Evolutionary conservation across 768 basidiomycete species (phyloP).

Genomic region (Pisolithus albus): DNA sequence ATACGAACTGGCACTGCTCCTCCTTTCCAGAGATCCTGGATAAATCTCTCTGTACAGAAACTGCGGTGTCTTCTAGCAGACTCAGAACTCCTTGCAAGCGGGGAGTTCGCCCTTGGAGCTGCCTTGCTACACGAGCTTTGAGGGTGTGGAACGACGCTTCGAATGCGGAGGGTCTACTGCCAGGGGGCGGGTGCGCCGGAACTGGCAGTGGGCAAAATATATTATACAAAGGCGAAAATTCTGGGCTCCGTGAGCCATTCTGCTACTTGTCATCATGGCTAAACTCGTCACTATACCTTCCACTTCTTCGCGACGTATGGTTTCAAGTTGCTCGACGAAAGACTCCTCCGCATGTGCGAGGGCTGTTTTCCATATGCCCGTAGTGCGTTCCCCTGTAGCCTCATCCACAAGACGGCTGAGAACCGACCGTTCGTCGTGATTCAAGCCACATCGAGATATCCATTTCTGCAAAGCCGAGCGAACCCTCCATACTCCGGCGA

Average conservation of each 20-base stretch:
- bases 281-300: constrained; percentile 12
- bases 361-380: constrained; percentile 50
- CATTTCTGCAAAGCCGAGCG: constrained; percentile 45
- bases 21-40: constrained; percentile 35
- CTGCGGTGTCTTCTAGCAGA: constrained; percentile 54
- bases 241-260: constrained; percentile 29
- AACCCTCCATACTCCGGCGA: constrained; percentile 69
- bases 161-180: constrained; percentile 26
- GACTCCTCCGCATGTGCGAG: constrained; percentile 38
- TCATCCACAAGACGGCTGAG: constrained; percentile 46
- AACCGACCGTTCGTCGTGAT: constrained; percentile 37
- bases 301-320: constrained; percentile 8
- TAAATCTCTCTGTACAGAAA: constrained; percentile 55
- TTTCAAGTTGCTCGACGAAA: constrained; percentile 39
- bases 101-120: constrained; percentile 59
- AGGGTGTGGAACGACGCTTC: constrained; percentile 56
- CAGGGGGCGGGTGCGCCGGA: constrained; percentile 38
- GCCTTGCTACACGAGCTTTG: constrained; percentile 50
- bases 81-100: constrained; percentile 52
- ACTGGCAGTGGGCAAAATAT: constrained; percentile 50
- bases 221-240: constrained; percentile 43
- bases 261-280: not conserved
- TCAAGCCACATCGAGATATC: constrained; percentile 39
- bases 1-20: constrained; percentile 39
- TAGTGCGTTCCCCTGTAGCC: constrained; percentile 47